A percentile compares a stretch with the other conserved stretches of the same genome.
Conservation (phyloP, 2,329 filamentous ascomycete species). For the Hypoxylon sp. region DNA sequence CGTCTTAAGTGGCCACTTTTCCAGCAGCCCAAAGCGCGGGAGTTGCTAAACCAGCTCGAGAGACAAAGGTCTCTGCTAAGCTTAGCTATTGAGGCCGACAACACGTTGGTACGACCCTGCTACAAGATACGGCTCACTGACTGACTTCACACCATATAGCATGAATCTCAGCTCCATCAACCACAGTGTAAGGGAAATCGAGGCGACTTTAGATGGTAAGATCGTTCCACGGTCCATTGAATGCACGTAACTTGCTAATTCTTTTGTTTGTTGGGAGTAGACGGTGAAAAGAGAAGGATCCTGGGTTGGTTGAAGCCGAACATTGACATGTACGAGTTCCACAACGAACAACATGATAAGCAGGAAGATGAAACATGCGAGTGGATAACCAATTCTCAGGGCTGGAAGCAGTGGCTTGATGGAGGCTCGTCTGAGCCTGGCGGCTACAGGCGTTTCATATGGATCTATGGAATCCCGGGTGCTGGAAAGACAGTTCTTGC, state of each 20-base stretch:
- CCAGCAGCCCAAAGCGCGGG: constrained; percentile 30
- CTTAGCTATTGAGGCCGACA: constrained; percentile 28
- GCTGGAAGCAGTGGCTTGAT: constrained; percentile 37
- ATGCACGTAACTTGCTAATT: constrained; percentile 16
- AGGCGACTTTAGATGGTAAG: constrained; percentile 37
- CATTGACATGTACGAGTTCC: constrained; percentile 39
- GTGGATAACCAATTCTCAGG: constrained; percentile 31
- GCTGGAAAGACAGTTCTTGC: constrained; percentile 53
- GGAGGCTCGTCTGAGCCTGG: constrained; percentile 23
- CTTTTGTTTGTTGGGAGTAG: neutral
- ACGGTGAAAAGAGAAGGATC: constrained; percentile 33
- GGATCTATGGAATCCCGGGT: constrained; percentile 45
- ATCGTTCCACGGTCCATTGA: neutral
- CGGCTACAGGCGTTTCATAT: constrained; percentile 35
- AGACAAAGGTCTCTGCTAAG: constrained; percentile 25
- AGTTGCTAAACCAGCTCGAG: constrained; percentile 31
- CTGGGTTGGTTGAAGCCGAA: constrained; percentile 36
- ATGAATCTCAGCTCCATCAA: constrained; percentile 25
- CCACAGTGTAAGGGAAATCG: constrained; percentile 28
- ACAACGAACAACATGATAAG: constrained; percentile 38
- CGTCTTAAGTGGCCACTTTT: constrained; percentile 32
- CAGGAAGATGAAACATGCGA: constrained; percentile 43
- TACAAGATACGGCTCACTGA: neutral
- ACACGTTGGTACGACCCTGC: constrained; percentile 23
- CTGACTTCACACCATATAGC: constrained; percentile 22